Base-by-base conservation (phyloP, 1,284 basidiomycete species). In the Ceratobasidium papillatum region DNA sequence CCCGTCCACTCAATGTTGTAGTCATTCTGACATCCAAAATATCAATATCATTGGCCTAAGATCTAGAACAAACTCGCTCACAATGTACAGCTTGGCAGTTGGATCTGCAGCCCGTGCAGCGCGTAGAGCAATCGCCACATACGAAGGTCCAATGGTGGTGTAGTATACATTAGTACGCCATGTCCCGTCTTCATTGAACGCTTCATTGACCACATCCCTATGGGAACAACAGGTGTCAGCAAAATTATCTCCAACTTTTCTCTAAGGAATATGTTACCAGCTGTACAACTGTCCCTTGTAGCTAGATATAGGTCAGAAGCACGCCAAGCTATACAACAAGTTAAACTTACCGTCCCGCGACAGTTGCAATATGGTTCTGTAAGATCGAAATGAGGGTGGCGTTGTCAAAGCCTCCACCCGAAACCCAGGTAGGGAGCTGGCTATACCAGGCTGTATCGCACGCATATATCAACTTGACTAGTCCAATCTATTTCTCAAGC, bases 231-330 rank as follows among this genome's bases (percentile, higher is more conserved):
- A 4, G 19, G 19, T 3, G 19, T 47, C 7, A n/a, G 19, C 9
- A 47, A 47, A 47, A 47, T 47, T 7, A 19, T 47, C 45, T 3
- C 8, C 8, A 19, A 9, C n/a, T n/a, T n/a, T 47, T 9, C 8
- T n/a, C 45, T 17, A 47, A 47, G 38, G 3, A 47, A 12, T 11
- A 12, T 11, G 4, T 47, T 47, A 47, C 36, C 49, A 68, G 49
- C 80, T 84, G 80, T 78, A 88, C 84, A 86, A 82, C 81, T 86
- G 79, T 41, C 87, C 87, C 76, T 84, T 84, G 78, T 85, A 88
- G 75, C 58, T 61, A n/a, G 7, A 61, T 38, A 3, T 32, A 11
- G 3, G 17, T 61, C 17, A 61, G 58, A 38, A 7, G 11, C 12
- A 61, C 41, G 9, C 3, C 7, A 32, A 27, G 30, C 2, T 11